Conservation (phyloP, 441 rosid species). For the Sinapis alba region DNA sequence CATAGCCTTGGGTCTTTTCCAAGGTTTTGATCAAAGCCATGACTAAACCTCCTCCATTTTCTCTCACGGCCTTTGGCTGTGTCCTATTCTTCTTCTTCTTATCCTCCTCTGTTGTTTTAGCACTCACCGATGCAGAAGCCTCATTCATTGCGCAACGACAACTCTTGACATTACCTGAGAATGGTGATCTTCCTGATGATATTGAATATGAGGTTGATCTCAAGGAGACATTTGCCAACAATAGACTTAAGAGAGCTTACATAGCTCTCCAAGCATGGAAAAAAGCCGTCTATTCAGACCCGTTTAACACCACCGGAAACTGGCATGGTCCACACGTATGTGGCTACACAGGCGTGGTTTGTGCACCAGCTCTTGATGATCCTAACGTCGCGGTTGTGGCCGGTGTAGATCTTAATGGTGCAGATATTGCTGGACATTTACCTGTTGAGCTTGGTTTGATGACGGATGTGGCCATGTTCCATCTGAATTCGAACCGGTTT, state of each 20-base stretch:
- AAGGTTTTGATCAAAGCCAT: slow-evolving; percentile 47
- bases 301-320: slow-evolving; percentile 3
- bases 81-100: slow-evolving; percentile 22
- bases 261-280: not conserved
- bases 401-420: not conserved
- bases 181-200: not conserved
- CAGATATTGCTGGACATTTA: not conserved
- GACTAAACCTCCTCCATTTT: slow-evolving; percentile 45
- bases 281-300: not conserved
- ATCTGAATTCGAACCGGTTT: not conserved
- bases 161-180: not conserved
- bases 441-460: not conserved
- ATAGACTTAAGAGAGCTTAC: not conserved
- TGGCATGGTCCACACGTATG: not conserved
- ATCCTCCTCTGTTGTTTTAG: not conserved
- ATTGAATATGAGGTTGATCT: not conserved
- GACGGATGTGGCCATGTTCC: slow-evolving; percentile 3
- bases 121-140: slow-evolving; percentile 1
- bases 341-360: not conserved
- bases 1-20: slow-evolving; percentile 65
- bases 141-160: not conserved
- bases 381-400: not conserved
- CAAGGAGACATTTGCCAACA: not conserved
- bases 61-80: slow-evolving; percentile 58
- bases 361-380: not conserved